Evolutionary conservation across 768 basidiomycete species (phyloP).

Genomic region (Suillus cothurnatus): DNA sequence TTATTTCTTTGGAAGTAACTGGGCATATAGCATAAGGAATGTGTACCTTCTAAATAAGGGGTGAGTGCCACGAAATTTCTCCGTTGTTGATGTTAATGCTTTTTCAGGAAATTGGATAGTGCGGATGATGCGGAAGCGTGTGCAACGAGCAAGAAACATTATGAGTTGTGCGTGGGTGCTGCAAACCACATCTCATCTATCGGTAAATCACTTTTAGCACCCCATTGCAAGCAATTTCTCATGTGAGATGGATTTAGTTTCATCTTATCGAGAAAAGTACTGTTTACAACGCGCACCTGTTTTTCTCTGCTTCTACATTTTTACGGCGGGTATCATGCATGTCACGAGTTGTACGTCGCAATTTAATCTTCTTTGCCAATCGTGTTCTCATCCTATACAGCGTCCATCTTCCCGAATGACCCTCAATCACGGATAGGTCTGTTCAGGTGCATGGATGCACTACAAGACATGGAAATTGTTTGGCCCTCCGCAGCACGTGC

Average conservation of each 20-base stretch:
- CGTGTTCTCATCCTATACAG: conserved; percentile 34
- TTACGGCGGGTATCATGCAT: conserved; percentile 82
- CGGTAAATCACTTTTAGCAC: conserved; percentile 39
- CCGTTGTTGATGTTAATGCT: not conserved
- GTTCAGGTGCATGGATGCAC: conserved; percentile 64
- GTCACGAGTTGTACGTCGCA: conserved; percentile 62
- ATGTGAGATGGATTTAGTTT: conserved; percentile 37
- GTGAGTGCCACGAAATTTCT: conserved; percentile 28
- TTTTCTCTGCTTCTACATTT: conserved; percentile 78
- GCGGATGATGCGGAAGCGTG: conserved; percentile 56
- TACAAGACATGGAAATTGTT: conserved; percentile 63
- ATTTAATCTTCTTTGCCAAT: not conserved
- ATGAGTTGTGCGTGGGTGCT: conserved; percentile 73
- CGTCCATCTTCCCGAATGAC: conserved; percentile 64
- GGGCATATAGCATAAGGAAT: conserved; percentile 27
- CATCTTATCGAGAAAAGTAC: conserved; percentile 64
- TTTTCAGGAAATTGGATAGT: conserved; percentile 38
- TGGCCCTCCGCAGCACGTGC: conserved; percentile 83
- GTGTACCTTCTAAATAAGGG: conserved; percentile 35
- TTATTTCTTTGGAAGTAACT: not conserved
- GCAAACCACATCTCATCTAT: conserved; percentile 81
- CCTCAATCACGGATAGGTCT: conserved; percentile 71
- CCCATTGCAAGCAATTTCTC: not conserved
- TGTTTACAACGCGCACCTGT: conserved; percentile 62
- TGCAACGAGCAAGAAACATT: conserved; percentile 59